Evolutionary conservation across 2,329 filamentous ascomycete species (phyloP).

Genomic region (Fusarium sp.): DNA sequence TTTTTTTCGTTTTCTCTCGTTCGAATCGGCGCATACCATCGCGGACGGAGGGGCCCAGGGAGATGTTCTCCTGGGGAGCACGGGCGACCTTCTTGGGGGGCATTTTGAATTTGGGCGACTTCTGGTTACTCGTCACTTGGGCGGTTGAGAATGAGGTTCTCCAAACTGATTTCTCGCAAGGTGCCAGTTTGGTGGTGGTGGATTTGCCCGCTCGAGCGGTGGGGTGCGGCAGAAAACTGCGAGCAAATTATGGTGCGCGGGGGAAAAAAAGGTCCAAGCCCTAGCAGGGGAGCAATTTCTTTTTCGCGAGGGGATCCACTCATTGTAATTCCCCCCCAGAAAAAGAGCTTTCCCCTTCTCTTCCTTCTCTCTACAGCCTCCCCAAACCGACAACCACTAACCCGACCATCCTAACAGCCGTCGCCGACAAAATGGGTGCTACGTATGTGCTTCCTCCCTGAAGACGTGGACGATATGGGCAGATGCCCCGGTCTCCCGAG

Average conservation of each 20-base stretch:
- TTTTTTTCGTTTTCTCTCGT: neutral
- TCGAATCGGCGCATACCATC: constrained; percentile 74
- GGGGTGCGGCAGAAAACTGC: constrained; percentile 50
- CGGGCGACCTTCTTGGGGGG: constrained; percentile 90
- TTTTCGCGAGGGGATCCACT: neutral
- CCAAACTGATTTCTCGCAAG: constrained; percentile 42
- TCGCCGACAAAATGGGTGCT: constrained; percentile 56
- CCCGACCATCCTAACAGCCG: constrained; percentile 51
- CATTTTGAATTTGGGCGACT: constrained; percentile 72
- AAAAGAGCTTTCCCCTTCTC: constrained; percentile 24
- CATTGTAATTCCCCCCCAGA: constrained; percentile 20
- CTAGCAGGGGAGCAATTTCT: constrained; percentile 39
- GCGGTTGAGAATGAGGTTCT: constrained; percentile 48
- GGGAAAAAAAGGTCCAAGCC: constrained; percentile 39
- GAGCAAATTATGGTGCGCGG: constrained; percentile 35
- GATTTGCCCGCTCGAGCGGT: constrained; percentile 48
- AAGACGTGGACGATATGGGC: constrained; percentile 47
- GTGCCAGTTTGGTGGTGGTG: constrained; percentile 40
- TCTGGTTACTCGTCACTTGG: constrained; percentile 50
- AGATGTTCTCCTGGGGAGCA: constrained; percentile 96
- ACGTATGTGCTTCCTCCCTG: constrained; percentile 64
- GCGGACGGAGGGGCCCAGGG: constrained; percentile 94
- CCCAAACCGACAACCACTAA: constrained; percentile 51
- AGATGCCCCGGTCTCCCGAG: constrained; percentile 60
- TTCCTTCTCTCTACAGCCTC: constrained; percentile 30